Evolutionary conservation across 1,139 yeast genomes (phyloP).

Genomic region (Saccharomyces pastorianus): DNA sequence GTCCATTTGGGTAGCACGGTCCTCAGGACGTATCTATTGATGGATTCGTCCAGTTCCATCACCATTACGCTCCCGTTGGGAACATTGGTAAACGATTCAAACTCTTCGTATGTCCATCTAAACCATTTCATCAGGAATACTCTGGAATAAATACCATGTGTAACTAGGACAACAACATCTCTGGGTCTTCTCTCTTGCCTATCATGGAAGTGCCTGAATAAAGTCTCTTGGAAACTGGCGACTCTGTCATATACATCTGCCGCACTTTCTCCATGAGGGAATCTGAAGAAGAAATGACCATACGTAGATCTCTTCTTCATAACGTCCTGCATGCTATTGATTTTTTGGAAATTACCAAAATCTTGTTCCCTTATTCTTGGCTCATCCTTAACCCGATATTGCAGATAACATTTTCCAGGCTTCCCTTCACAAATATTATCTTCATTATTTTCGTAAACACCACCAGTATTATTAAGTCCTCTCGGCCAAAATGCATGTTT

Average conservation of each 20-base stretch:
- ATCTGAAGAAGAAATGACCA: constrained; percentile 86
- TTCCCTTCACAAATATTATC: constrained; percentile 7
- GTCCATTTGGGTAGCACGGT: constrained; percentile 53
- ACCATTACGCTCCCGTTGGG: constrained; percentile 77
- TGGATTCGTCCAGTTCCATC: constrained; percentile 52
- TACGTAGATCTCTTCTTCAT: constrained; percentile 77
- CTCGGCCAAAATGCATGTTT: constrained; percentile 23
- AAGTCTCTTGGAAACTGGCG: constrained; percentile 79
- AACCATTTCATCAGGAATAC: constrained; percentile 91
- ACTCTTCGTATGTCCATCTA: constrained; percentile 83
- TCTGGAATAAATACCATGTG: constrained; percentile 91
- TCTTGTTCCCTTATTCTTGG: constrained; percentile 91
- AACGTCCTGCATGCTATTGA: constrained; percentile 52
- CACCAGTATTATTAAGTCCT: constrained; percentile 16
- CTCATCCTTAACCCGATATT: constrained; percentile 62
- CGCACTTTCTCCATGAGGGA: constrained; percentile 90
- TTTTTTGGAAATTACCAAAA: constrained; percentile 76
- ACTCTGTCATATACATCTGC: constrained; percentile 91
- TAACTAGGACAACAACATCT: constrained; percentile 64
- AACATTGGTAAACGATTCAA: constrained; percentile 71
- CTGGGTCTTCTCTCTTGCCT: constrained; percentile 22
- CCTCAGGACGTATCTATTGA: constrained; percentile 42
- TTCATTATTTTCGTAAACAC: constrained; percentile 21
- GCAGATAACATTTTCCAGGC: constrained; percentile 33
- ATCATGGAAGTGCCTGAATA: constrained; percentile 64